Base-by-base conservation (phyloP, 352 stramenopile genomes). In the Globisporangium emineosum region DNA sequence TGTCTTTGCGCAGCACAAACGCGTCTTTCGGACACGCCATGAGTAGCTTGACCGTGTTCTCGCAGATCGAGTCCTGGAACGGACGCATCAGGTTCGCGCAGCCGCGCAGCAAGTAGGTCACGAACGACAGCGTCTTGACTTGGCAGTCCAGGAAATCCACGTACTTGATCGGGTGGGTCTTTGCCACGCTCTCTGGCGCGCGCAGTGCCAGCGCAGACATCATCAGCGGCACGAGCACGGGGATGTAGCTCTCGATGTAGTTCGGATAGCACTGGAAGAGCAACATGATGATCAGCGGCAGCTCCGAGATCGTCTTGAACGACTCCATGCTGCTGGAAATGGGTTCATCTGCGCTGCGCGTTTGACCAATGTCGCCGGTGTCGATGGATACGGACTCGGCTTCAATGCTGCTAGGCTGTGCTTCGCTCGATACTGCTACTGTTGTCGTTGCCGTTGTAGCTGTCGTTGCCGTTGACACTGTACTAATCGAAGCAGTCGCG, bases 211-310 rank as follows among this genome's bases (percentile, higher is more conserved):
- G 72, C 21, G 95, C 85, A 17, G 96, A 87, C 83, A 99, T 99
- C 97, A 99, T 99, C n/a, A 97, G 78, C 12, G 96, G 93, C 60
- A 99, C 94, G 25, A 99, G 78, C 30, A 92, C 86, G 2, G 93
- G 83, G 49, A 99, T 98, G 72, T 98, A 98, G 49, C 77, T 92
- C 77, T 98, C 96, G 29, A 99, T 94, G 70, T 96, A 98, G 57
- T 91, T 97, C 19, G 94, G 95, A 76, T 99, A 98, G 57, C 98
- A 94, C 78, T 99, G 97, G 65, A 99, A 99, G 42, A 99, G 88
- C 52, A 99, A 76, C 93, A 99, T 99, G 62, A 99, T 97, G 73
- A 98, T 98, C 47, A 99, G 75, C n/a, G 97, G 97, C 61, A 97
- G 91, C 77, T 99, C 97, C 6, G 92, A 97, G 49, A 99, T 89